These are phyloP conservation scores for Hyphopichia wangnamkhiaoensis DNA, from an alignment of 1,139 yeast species.

Conservation along the genomic window DNA sequence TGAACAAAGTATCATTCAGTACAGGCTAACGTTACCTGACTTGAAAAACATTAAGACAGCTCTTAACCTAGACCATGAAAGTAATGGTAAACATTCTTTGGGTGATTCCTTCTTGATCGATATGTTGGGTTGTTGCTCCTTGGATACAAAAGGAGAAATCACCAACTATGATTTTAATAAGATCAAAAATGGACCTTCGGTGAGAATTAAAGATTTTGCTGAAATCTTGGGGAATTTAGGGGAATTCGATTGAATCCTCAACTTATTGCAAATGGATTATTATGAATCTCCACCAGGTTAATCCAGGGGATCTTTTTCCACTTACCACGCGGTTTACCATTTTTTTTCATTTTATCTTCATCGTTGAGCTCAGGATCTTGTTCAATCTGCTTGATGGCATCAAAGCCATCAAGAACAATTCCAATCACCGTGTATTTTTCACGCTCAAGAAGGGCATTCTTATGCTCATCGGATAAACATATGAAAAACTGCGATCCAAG, in stretches of 20 bases:
- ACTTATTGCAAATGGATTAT: slow-evolving; percentile 17
- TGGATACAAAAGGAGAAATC: slow-evolving; percentile 29
- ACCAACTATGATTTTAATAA: slow-evolving; percentile 32
- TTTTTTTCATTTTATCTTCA: slow-evolving; percentile 13
- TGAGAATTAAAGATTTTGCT: slow-evolving; percentile 45
- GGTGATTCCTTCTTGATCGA: slow-evolving; percentile 43
- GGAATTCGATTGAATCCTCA: slow-evolving; percentile 24
- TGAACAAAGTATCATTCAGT: slow-evolving; percentile 11
- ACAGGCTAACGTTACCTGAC: slow-evolving; percentile 32
- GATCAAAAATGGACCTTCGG: slow-evolving; percentile 27
- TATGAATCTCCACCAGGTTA: slow-evolving; percentile 16
- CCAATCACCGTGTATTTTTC: slow-evolving; percentile 19
- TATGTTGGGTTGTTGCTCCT: slow-evolving; percentile 42
- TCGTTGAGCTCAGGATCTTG: slow-evolving; percentile 12
- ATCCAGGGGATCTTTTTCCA: slow-evolving; percentile 23
- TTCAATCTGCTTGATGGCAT: slow-evolving; percentile 16
- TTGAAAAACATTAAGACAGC: slow-evolving; percentile 30
- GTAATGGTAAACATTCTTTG: slow-evolving; percentile 16
- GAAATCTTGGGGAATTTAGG: slow-evolving; percentile 45
- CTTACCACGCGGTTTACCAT: slow-evolving; percentile 21
- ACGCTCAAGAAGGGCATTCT: slow-evolving; percentile 10
- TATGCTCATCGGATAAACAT: slow-evolving; percentile 15
- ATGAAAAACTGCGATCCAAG: slow-evolving; percentile 26
- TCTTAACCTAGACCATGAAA: slow-evolving; percentile 30
- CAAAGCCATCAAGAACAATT: slow-evolving; percentile 20